Base-by-base conservation (phyloP, 108 stramenopile genomes). In the Chaetoceros tenuissimus region DNA sequence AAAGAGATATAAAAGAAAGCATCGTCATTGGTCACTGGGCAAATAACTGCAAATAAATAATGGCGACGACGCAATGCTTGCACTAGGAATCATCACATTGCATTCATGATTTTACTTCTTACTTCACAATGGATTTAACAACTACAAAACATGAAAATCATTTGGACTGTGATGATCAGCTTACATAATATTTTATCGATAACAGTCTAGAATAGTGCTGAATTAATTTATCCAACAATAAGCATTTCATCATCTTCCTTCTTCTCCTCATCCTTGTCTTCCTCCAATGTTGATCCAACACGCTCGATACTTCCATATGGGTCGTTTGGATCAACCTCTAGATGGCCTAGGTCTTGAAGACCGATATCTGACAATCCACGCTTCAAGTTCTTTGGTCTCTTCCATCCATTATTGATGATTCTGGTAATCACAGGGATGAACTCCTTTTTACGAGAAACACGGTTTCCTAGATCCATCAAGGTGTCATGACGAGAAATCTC, bases 371-470 rank as follows among this genome's bases (percentile, higher is more conserved):
- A 60, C 19, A 24, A 1, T 0, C 66, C 71, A 52, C 71, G 65
- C 20, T 63, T 17, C 0, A 63, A 31, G 25, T 61, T 26, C 25
- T 51, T 29, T 19, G 65, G 69, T 48, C 49, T 61, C 40, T 29
- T 62, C 79, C 79, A 80, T 48, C 79, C 79, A 40, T 34, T 48
- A 55, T 80, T 75, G 49, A 80, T 73, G 13, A 50, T 59, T 19
- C 24, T 26, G 24, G 79, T 71, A 18, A 80, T 56, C 24, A 49
- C 63, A 19, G 79, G 79, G 57, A 80, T 77, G 62, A 64, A 80
- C 51, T 80, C 79, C 65, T 77, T 80, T 54, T 80, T 80, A 8
- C 75, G 60, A 16, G 69, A 74, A 5, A 74, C 79, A 18, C 79
- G 64, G 0, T 54, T 62, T 29, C 75, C 72, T 31, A 80, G 44